Conservation (phyloP, 1,284 basidiomycete genomes). For the Cryptococcus sp. region DNA sequence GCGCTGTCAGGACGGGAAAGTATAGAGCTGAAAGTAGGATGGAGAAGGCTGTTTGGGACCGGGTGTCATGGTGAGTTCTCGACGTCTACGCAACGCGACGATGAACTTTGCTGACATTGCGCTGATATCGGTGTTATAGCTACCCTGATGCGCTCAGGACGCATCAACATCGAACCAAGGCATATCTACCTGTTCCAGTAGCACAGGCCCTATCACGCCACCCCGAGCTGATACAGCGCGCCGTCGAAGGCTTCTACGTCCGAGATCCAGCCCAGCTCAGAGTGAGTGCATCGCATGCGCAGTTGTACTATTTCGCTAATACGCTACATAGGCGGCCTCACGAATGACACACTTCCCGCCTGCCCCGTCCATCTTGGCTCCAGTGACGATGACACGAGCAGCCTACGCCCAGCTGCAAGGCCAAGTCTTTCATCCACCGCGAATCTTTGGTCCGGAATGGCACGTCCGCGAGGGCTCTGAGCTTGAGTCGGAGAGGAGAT, state of each 20-base stretch:
- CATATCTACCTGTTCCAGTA: constrained; percentile 75
- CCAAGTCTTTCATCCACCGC: constrained; percentile 89
- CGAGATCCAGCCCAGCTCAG: constrained; percentile 83
- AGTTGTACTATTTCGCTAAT: neutral
- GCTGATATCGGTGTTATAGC: constrained; percentile 48
- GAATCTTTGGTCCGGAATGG: constrained; percentile 70
- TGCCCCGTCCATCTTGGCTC: constrained; percentile 61
- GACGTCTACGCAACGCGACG: neutral
- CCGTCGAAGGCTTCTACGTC: constrained; percentile 88
- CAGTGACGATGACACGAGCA: constrained; percentile 76
- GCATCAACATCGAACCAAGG: constrained; percentile 78
- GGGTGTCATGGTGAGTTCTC: constrained; percentile 63
- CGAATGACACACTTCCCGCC: constrained; percentile 87
- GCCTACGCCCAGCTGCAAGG: constrained; percentile 89
- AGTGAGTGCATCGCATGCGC: constrained; percentile 57
- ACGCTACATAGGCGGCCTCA: constrained; percentile 67
- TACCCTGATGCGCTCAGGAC: constrained; percentile 69
- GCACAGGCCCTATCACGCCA: constrained; percentile 68
- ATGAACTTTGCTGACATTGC: neutral
- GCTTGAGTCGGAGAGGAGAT: constrained; percentile 61
- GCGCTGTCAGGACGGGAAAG: constrained; percentile 57
- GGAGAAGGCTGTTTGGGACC: constrained; percentile 66
- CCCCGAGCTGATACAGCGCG: constrained; percentile 76
- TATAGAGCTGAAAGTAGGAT: constrained; percentile 61
- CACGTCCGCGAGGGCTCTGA: constrained; percentile 29